Evolutionary conservation across 2,329 filamentous ascomycete species (phyloP).

Genomic region (Stagonosporopsis cucurbitacearum): DNA sequence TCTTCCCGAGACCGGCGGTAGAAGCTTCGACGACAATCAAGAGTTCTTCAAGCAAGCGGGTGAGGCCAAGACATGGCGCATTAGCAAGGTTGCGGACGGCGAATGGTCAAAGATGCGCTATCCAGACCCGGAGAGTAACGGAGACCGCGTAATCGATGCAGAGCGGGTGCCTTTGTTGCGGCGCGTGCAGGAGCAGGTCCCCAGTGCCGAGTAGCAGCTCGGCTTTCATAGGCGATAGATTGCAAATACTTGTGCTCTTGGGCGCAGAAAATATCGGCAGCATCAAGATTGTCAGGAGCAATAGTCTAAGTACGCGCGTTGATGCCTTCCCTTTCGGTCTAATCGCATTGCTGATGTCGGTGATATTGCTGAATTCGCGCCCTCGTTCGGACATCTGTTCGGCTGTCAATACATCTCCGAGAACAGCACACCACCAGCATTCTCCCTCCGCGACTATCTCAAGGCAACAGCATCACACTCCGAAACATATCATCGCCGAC

Average conservation of each 20-base stretch:
- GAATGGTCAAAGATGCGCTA: conserved; percentile 57
- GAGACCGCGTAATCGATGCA: conserved; percentile 45
- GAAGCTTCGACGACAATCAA: conserved; percentile 67
- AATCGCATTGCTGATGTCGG: not conserved
- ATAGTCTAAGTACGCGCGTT: not conserved
- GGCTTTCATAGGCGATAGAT: conserved; percentile 4
- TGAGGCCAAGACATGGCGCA: conserved; percentile 60
- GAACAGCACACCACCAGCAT: not conserved
- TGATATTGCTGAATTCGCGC: conserved; percentile 4
- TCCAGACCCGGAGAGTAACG: conserved; percentile 43
- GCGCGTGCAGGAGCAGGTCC: conserved; percentile 54
- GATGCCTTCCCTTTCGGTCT: not conserved
- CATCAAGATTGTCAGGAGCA: not conserved
- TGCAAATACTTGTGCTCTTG: not conserved
- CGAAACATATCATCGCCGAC: not conserved
- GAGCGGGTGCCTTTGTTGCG: conserved; percentile 55
- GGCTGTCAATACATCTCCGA: conserved; percentile 12
- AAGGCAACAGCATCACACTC: conserved; percentile 5
- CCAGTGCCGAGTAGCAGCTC: conserved; percentile 29
- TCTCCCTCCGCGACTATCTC: not conserved
- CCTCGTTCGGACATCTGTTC: conserved; percentile 1
- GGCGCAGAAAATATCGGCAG: not conserved
- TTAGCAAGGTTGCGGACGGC: conserved; percentile 60
- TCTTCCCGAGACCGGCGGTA: conserved; percentile 62
- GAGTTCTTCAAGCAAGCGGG: conserved; percentile 63